Base-by-base conservation (phyloP, 768 basidiomycete species). In the Leccinum aurantiacum region DNA sequence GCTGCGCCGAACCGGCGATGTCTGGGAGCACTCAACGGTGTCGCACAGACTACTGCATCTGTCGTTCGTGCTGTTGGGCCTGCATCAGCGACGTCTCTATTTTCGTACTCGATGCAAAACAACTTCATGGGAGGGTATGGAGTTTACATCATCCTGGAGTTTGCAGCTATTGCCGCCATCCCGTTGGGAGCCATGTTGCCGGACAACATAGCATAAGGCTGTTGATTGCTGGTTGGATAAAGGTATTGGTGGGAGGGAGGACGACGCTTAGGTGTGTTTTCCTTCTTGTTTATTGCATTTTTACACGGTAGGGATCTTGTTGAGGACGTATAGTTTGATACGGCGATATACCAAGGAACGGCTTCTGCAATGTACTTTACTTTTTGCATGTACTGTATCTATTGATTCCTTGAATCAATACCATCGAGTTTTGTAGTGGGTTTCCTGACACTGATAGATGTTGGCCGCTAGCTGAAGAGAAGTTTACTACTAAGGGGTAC, bases 21-120 rank as follows among this genome's bases (percentile, higher is more conserved):
- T 4, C 78, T 90, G 15, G 89, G 89, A 31, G 79, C 87, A 4
- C 85, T 85, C 19, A 89, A 90, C 64, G 89, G 89, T 33, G 66
- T 70, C 17, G 67, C 66, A 49, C 74, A 73, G 62, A 70, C 66
- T 47, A 66, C 65, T 13, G 73, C 69, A 29, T 70, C 75, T 11
- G 22, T 74, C 11, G 65, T 65, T 35, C 70, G 74, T 38, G 72
- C 76, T 5, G 8, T 78, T 46, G 77, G 72, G 15, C 76, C 76
- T 22, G 73, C 71, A 4, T 25, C 60, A 6, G 65, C 70, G 15
- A 67, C 76, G 9, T 75, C 76, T 13, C 37, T 78, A 51, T 77
- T 78, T 60, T 75, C 78, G n/a, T 67, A 75, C 27, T 74, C 78
- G 13, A 62, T 74, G 29, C 68, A 73, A 33, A 62, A 68, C 19